Conservation (phyloP, 257 asterid species). For the Penstemon newberryi region DNA sequence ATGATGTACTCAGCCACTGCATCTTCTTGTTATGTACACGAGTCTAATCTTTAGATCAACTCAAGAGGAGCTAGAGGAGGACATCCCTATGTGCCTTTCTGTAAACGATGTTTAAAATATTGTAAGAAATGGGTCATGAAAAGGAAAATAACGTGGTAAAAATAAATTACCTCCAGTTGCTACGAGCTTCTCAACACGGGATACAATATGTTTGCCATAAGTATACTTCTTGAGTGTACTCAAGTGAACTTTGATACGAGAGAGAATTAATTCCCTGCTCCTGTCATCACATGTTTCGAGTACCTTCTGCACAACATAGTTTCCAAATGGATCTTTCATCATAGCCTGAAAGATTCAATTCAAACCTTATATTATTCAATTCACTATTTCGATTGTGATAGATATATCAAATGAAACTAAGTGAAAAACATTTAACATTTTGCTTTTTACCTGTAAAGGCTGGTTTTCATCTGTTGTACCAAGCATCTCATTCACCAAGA, state of each 20-base stretch:
- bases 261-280: constrained; percentile 65
- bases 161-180: constrained; percentile 66
- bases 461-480: constrained; percentile 86
- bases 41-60: constrained; percentile 14
- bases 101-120: constrained; percentile 20
- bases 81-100: constrained; percentile 48
- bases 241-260: constrained; percentile 82
- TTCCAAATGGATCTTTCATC: constrained; percentile 95
- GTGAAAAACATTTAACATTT: no score
- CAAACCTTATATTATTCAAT: background rate
- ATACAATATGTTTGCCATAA: constrained; percentile 86
- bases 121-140: background rate
- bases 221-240: constrained; percentile 78
- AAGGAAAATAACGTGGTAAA: background rate
- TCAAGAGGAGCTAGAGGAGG: constrained; percentile 40
- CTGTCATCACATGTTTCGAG: constrained; percentile 81
- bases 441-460: constrained; percentile 64
- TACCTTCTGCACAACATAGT: constrained; percentile 89
- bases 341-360: constrained; percentile 53
- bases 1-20: constrained; percentile 5
- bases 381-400: background rate
- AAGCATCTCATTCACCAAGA: constrained; percentile 80
- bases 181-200: constrained; percentile 83
- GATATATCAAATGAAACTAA: background rate
- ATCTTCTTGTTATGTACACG: constrained; percentile 31